Evolutionary conservation across 805 yeast genomes (phyloP).

Genomic region (Metschnikowia noctiluminum): DNA sequence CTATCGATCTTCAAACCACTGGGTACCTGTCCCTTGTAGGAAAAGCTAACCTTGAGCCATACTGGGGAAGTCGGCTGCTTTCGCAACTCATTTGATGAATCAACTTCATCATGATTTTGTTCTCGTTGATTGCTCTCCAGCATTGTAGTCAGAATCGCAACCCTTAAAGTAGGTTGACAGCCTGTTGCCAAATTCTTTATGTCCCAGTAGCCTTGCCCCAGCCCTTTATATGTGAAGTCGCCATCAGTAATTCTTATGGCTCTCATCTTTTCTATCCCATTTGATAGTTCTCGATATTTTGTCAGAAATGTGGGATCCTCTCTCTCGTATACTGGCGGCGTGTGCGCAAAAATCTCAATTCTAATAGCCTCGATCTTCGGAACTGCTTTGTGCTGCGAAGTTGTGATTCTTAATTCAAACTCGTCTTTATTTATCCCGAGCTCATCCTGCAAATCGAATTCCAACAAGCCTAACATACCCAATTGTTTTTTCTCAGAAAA

Average conservation of each 20-base stretch:
- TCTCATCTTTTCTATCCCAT: constrained; percentile 40
- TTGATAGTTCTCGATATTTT: constrained; percentile 1
- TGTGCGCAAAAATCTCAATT: constrained; percentile 25
- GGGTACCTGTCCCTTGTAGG: constrained; percentile 65
- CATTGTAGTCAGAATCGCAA: constrained; percentile 33
- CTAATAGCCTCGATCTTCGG: constrained; percentile 31
- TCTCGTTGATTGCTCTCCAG: background rate
- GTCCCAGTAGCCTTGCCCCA: constrained; percentile 63
- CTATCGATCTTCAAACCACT: constrained; percentile 72
- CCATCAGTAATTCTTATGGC: constrained; percentile 72
- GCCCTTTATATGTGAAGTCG: constrained; percentile 56
- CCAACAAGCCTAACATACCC: constrained; percentile 49
- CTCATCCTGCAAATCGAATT: constrained; percentile 51
- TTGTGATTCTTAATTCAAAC: constrained; percentile 56
- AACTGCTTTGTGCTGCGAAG: constrained; percentile 31
- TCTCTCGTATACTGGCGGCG: constrained; percentile 10
- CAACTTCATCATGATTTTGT: background rate
- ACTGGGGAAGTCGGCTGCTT: constrained; percentile 22
- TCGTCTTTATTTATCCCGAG: constrained; percentile 53
- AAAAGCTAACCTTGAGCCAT: constrained; percentile 49
- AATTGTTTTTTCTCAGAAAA: constrained; percentile 19
- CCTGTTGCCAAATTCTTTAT: constrained; percentile 59
- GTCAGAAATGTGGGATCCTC: background rate
- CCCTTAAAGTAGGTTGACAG: constrained; percentile 63
- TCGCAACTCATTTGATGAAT: background rate